phyloP scores from a whole-genome alignment of 345 rosid species.

The Euphorbia tirucalli region DNA sequence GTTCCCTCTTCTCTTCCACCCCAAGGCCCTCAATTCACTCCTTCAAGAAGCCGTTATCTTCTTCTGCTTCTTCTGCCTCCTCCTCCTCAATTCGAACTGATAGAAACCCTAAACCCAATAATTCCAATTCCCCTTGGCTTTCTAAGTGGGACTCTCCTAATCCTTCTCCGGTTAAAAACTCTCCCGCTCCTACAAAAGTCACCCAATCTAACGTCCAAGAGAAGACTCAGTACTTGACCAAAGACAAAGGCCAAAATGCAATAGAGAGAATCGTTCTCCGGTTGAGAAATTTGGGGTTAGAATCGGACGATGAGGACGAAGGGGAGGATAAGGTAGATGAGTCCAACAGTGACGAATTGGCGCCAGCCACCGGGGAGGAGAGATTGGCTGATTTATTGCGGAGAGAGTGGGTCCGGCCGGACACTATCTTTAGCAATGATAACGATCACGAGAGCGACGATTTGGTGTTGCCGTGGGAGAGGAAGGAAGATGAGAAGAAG shows the following conservation, averaged over 20 bases:
- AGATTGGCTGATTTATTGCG: slow-evolving; percentile 68
- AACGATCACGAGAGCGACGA: slow-evolving; percentile 35
- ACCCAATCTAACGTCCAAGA: slow-evolving; percentile 16
- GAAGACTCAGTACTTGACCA: slow-evolving; percentile 23
- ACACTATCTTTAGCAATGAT: slow-evolving; percentile 40
- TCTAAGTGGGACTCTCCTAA: slow-evolving; percentile 36
- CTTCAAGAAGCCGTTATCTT: slow-evolving; percentile 34
- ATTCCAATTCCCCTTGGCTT: slow-evolving; percentile 51
- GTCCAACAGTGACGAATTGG: slow-evolving; percentile 8
- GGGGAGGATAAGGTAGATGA: slow-evolving; percentile 26
- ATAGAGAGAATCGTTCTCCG: slow-evolving; percentile 84
- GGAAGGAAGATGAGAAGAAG: slow-evolving; percentile 37
- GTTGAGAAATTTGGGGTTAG: slow-evolving; percentile 75
- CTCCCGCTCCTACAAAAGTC: slow-evolving; percentile 9
- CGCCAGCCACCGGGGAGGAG: slow-evolving; percentile 70
- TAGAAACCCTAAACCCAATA: slow-evolving; percentile 26
- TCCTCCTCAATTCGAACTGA: slow-evolving; percentile 33
- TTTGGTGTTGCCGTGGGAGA: slow-evolving; percentile 61
- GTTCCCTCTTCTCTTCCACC: slow-evolving; percentile 36
- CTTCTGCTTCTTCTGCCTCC: slow-evolving; percentile 22
- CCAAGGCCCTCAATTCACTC: slow-evolving; percentile 36
- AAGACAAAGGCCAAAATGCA: slow-evolving; percentile 60
- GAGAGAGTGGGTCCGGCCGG: slow-evolving; percentile 91
- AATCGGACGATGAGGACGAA: slow-evolving; percentile 62
- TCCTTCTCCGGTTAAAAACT: background rate